A percentile compares a stretch with the other conserved stretches of the same genome.
Evolutionary conservation across 805 yeast genomes (phyloP).

Genomic region (Hanseniaspora lachancei): DNA sequence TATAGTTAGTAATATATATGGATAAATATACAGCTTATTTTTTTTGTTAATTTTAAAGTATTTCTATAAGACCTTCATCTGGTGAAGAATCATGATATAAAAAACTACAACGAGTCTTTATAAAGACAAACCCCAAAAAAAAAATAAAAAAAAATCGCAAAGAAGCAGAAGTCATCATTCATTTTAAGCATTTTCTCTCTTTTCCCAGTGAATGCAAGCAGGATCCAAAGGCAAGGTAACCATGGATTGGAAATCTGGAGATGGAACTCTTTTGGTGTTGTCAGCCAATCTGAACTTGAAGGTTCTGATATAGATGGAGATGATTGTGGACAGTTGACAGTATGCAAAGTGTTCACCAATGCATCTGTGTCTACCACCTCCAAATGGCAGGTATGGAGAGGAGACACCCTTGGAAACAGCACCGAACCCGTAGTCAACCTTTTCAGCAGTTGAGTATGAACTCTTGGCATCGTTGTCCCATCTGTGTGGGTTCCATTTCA

Average conservation of each 20-base stretch:
- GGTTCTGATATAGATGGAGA: conserved; percentile 61
- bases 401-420: conserved; percentile 89
- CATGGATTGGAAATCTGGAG: conserved; percentile 76
- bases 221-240: conserved; percentile 80
- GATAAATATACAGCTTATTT: no score
- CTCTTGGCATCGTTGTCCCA: conserved; percentile 46
- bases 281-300: conserved; percentile 60
- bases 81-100: no score
- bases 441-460: conserved; percentile 25
- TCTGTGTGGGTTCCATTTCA: conserved; percentile 67
- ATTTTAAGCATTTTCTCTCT: conserved; percentile 31
- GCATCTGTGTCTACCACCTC: conserved; percentile 99
- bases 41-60: no score
- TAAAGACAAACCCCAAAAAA: no score
- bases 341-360: conserved; percentile 98
- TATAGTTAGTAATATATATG: no score
- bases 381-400: conserved; percentile 93
- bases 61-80: no score
- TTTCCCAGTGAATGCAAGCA: conserved; percentile 58
- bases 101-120: no score
- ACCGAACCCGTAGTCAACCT: conserved; percentile 91
- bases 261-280: conserved; percentile 40
- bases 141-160: no score
- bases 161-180: background rate
- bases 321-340: conserved; percentile 76